Base-by-base conservation (phyloP, 129 eudicot species). In the Saussurea involucrata region DNA sequence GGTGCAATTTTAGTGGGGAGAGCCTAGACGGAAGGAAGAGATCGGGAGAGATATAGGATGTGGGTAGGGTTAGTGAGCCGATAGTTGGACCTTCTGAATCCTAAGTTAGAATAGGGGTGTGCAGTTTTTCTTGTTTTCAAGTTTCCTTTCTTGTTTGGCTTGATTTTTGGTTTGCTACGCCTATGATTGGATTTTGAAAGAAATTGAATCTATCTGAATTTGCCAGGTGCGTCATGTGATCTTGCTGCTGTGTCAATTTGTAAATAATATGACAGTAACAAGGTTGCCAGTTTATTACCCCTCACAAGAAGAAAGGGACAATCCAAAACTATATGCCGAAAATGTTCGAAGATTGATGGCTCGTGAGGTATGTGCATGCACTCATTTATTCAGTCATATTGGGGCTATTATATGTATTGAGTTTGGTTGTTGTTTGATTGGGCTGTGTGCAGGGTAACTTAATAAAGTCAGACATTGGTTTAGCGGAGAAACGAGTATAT, bases 401-500 rank as follows among this genome's bases (percentile, higher is more conserved):
- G 8, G 21, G 21, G 8, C 4, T n/a, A 6, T 44, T n/a, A n/a
- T 17, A 53, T 53, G 22, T 17, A 4, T 53, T 4, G 20, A 3
- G 2, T 46, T 24, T 8, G 12, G 25, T n/a, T 65, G 34, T 15
- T 57, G 17, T 13, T 24, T 79, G 4, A 65, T 7, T 20, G 29
- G 40, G 66, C 46, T 44, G 29, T 25, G 20, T 89, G 82, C 96
- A 94, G 98, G 98, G 97, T 67, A 87, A 89, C 75, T 78, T 94
- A 79, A 81, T 79, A 82, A 80, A 84, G 77, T 86, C 97, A 44
- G 98, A 94, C 79, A 88, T 91, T 40, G 98, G 98, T 37, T 85
- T 94, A 93, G 88, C 98, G 21, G 98, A 94, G 91, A 94, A 94
- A 80, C 85, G 98, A 78, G 82, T 89, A 73, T 94, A 91, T 81